phyloP scores from a whole-genome alignment of 352 stramenopile genomes.

The Phytophthora cactorum region DNA sequence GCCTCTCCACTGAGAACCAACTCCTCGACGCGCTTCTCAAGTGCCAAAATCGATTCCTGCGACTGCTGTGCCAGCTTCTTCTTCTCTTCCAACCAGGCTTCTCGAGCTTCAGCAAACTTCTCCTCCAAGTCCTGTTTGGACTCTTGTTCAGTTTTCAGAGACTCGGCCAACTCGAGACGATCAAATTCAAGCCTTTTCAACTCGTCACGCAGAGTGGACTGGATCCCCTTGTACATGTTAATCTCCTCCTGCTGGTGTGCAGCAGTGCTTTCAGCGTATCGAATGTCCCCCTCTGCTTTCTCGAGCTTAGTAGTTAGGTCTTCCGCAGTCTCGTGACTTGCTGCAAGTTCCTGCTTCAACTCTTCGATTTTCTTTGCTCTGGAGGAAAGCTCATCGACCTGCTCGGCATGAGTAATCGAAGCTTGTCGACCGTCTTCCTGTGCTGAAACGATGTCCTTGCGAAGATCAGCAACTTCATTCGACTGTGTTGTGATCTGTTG shows the following conservation, averaged over 20 bases:
- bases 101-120: conserved; percentile 23
- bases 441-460: conserved; percentile 25
- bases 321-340: conserved; percentile 12
- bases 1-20: conserved; percentile 10
- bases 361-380: conserved; percentile 28
- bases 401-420: conserved; percentile 7
- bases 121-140: conserved; percentile 32
- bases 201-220: conserved; percentile 31
- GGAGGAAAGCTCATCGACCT: conserved; percentile 21
- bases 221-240: conserved; percentile 36
- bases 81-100: conserved; percentile 32
- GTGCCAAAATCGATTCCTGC: conserved; percentile 20
- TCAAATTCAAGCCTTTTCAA: conserved; percentile 37
- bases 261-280: conserved; percentile 23
- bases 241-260: conserved; percentile 30
- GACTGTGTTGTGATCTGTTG: conserved; percentile 21
- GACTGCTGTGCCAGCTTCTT: conserved; percentile 20
- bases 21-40: conserved; percentile 31
- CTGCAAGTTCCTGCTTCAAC: conserved; percentile 25
- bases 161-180: conserved; percentile 32
- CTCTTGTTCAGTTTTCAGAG: conserved; percentile 38
- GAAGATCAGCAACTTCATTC: conserved; percentile 24
- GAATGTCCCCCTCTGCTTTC: conserved; percentile 23
- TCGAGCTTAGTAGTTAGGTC: conserved; percentile 28
- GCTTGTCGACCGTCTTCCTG: conserved; percentile 28